Percentiles rank a stretch among this genome's conserved stretches.
phyloP scores from a whole-genome alignment of 2,329 filamentous ascomycete species.

The Pseudogymnoascus verrucosus region DNA sequence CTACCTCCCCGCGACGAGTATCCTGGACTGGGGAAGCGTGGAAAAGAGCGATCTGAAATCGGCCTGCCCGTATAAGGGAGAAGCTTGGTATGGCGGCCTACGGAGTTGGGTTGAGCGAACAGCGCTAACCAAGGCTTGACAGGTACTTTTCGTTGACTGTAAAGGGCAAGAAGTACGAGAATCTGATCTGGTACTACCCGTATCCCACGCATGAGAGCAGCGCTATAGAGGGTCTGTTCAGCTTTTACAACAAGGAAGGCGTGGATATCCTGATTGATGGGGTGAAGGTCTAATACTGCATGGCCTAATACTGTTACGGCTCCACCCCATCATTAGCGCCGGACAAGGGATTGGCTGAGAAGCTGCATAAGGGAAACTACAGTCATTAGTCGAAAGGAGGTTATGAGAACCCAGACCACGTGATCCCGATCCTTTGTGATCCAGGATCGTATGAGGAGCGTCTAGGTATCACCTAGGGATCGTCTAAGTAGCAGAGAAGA shows the following conservation, averaged over 20 bases:
- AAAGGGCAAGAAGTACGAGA: constrained; percentile 34
- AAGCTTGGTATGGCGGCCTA: constrained; percentile 52
- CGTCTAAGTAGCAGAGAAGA: too few relatives aligned
- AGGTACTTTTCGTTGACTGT: constrained; percentile 27
- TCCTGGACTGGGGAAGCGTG: constrained; percentile 9
- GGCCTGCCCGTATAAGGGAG: constrained; percentile 58
- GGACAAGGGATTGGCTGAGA: too few relatives aligned
- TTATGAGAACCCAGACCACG: too few relatives aligned
- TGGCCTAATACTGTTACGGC: not conserved
- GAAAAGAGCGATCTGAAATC: constrained; percentile 21
- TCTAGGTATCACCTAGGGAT: too few relatives aligned
- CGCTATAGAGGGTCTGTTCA: constrained; percentile 45
- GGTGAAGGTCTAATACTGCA: not conserved
- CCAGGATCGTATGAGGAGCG: too few relatives aligned
- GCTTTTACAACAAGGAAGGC: constrained; percentile 58
- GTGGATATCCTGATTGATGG: constrained; percentile 53
- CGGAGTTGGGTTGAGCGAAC: not conserved
- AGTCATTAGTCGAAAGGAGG: too few relatives aligned
- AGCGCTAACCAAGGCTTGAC: not conserved
- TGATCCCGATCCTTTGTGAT: too few relatives aligned
- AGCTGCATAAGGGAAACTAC: too few relatives aligned
- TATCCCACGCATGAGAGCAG: constrained; percentile 48
- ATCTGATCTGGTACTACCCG: constrained; percentile 55
- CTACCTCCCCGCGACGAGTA: constrained; percentile 10
- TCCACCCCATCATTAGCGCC: too few relatives aligned